Conservation (phyloP, 2,329 filamentous ascomycete genomes). For the Hypomyces rosellus region DNA sequence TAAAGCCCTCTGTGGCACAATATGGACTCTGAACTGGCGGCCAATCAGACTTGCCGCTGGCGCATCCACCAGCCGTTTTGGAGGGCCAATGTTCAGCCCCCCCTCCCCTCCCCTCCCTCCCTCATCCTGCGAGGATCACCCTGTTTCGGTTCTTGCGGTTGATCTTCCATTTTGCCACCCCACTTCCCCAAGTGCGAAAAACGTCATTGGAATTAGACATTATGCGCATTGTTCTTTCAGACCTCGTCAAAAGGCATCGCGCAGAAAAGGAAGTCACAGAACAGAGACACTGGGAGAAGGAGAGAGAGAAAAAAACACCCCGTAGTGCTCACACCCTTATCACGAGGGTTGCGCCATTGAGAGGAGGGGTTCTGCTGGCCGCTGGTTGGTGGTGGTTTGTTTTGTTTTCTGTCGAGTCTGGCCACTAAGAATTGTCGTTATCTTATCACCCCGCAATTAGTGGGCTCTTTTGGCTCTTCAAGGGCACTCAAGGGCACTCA, state of each 20-base stretch:
- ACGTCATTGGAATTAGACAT: no score
- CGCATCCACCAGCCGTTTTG: constrained; percentile 11
- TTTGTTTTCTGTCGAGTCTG: background rate
- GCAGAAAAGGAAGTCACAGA: no score
- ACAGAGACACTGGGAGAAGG: no score
- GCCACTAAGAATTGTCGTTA: constrained; percentile 10
- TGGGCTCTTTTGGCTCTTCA: constrained; percentile 2
- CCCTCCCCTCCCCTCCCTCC: background rate
- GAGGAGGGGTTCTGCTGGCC: background rate
- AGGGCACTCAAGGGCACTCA: no score
- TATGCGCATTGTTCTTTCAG: no score
- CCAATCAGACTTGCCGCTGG: constrained; percentile 11
- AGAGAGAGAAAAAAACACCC: no score
- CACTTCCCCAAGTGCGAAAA: no score
- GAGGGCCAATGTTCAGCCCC: background rate
- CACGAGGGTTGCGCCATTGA: no score
- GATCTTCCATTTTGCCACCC: constrained; percentile 2
- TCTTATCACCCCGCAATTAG: constrained; percentile 15
- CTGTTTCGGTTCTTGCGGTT: constrained; percentile 7
- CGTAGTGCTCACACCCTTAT: no score
- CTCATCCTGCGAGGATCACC: constrained; percentile 1
- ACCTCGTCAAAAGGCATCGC: no score
- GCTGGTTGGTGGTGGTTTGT: constrained; percentile 1
- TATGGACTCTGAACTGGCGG: constrained; percentile 2
- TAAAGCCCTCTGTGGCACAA: constrained; percentile 10